Conservation (phyloP, 306 rosid genomes). For the Gillenia trifoliata region DNA sequence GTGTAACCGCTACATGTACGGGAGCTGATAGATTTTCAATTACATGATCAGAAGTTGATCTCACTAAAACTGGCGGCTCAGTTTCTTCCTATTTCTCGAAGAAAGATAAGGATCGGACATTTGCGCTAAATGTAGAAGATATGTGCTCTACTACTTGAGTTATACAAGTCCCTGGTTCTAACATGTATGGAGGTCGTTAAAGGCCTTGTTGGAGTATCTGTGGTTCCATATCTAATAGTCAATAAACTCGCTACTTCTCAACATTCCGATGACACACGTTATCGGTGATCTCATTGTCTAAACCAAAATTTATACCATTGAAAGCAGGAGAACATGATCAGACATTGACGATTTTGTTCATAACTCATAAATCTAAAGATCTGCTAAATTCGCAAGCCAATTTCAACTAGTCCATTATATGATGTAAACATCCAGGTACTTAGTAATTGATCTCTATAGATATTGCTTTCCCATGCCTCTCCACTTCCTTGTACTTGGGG, state of each 20-base stretch:
- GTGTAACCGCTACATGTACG: background rate
- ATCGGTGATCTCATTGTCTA: no score
- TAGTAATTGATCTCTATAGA: slow-evolving; percentile 60
- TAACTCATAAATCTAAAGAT: no score
- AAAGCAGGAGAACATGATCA: no score
- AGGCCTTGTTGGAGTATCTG: background rate
- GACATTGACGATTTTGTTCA: no score
- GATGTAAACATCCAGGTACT: slow-evolving; percentile 19
- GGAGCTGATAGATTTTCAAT: background rate
- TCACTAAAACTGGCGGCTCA: background rate
- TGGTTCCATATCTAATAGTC: background rate
- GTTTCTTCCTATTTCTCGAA: background rate
- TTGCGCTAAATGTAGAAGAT: background rate
- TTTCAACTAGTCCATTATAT: no score
- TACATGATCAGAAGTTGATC: background rate
- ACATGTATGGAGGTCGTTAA: no score
- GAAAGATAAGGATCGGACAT: background rate
- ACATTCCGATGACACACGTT: no score
- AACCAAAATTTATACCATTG: no score
- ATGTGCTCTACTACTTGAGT: no score
- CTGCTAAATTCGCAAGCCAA: no score
- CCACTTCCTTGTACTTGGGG: slow-evolving; percentile 41
- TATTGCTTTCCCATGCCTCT: slow-evolving; percentile 47
- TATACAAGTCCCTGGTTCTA: no score
- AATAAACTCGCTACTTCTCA: no score